A percentile compares a stretch with the other conserved stretches of the same genome.
Evolutionary conservation across 768 basidiomycete genomes (phyloP).

Genomic region (Lactarius hatsudake): DNA sequence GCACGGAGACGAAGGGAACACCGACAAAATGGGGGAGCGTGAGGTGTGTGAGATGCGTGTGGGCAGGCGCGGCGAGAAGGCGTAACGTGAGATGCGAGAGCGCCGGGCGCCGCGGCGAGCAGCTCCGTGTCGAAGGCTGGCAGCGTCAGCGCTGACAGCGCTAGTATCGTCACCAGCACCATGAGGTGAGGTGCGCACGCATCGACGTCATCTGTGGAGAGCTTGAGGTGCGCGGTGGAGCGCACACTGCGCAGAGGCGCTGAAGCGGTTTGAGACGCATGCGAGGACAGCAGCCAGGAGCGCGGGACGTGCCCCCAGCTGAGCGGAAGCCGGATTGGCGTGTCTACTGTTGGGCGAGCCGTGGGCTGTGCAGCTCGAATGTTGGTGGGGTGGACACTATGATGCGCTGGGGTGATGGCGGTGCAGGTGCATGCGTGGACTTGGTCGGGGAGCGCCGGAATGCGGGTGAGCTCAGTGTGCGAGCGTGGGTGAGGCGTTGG

Average conservation of each 20-base stretch:
- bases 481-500: background rate
- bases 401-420: background rate
- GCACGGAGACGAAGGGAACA: conserved; percentile 12
- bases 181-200: conserved; percentile 32
- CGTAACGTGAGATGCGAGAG: conserved; percentile 30
- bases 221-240: conserved; percentile 32
- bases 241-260: conserved; percentile 25
- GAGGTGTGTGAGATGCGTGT: conserved; percentile 25
- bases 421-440: too few relatives aligned
- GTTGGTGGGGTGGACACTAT: background rate
- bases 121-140: conserved; percentile 31
- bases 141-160: conserved; percentile 31
- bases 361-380: conserved; percentile 5
- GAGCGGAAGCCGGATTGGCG: conserved; percentile 20
- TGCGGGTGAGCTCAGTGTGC: conserved; percentile 22
- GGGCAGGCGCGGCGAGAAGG: conserved; percentile 31
- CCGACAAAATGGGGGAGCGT: conserved; percentile 18
- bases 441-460: background rate
- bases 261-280: conserved; percentile 31
- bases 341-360: conserved; percentile 1
- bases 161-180: conserved; percentile 30
- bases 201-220: conserved; percentile 18
- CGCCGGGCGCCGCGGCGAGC: conserved; percentile 29
- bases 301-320: conserved; percentile 27
- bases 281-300: conserved; percentile 28